Percentiles rank a stretch among this genome's conserved stretches.
phyloP scores from a whole-genome alignment of 2,329 filamentous ascomycete species.

The Penicillium frequentans region DNA sequence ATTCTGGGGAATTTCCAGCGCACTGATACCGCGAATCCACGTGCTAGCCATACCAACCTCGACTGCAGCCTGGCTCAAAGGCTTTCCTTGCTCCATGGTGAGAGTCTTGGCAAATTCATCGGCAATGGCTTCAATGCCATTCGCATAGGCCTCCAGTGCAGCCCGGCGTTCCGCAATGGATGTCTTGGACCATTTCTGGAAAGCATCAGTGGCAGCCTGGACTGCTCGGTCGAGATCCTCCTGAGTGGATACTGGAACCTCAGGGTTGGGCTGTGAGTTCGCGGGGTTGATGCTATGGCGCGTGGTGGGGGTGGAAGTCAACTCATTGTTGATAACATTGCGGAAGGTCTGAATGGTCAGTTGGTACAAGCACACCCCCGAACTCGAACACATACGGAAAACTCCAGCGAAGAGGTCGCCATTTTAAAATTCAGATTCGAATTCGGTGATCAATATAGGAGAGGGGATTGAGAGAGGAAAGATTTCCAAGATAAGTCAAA shows the following conservation, averaged over 20 bases:
- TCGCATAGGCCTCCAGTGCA: constrained; percentile 33
- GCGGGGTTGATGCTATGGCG: constrained; percentile 55
- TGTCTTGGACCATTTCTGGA: constrained; percentile 47
- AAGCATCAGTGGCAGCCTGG: constrained; percentile 48
- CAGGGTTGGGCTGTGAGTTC: constrained; percentile 50
- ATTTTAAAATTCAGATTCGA: background rate
- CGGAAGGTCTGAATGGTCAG: constrained; percentile 18
- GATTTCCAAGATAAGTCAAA: too few relatives aligned
- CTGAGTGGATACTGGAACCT: constrained; percentile 51
- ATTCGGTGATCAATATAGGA: background rate
- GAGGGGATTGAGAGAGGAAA: background rate
- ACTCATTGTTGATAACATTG: constrained; percentile 55
- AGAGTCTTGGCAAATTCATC: constrained; percentile 40
- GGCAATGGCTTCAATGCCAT: constrained; percentile 36
- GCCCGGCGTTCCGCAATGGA: constrained; percentile 34
- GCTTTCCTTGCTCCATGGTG: constrained; percentile 46
- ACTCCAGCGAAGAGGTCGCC: background rate
- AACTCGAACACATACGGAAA: background rate
- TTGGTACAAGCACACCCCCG: background rate
- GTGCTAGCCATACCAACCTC: constrained; percentile 29
- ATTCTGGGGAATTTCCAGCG: constrained; percentile 45
- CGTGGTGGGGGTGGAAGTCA: constrained; percentile 45
- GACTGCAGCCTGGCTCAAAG: constrained; percentile 26
- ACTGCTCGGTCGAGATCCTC: constrained; percentile 55
- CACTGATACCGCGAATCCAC: constrained; percentile 23